Base-by-base conservation (phyloP, 805 yeast species). In the Candida maris region DNA sequence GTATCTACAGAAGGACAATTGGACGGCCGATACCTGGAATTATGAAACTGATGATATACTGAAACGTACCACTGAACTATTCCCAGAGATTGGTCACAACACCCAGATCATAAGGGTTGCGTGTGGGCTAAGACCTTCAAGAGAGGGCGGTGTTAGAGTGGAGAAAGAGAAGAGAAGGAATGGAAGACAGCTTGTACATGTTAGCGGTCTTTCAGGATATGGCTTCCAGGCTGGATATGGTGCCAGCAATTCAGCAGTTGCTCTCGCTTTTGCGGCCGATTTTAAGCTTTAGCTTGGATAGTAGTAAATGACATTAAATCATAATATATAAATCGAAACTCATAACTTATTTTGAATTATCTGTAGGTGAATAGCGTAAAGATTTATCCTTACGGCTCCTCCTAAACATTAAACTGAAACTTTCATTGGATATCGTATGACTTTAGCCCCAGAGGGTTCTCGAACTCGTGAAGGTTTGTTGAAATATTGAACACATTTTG, bases 91-190 rank as follows among this genome's bases (percentile, higher is more conserved):
- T 27, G 63, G 60, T 12, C 32, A 44, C 57, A 63, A 53, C 16
- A 56, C 65, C 30, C 82, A 79, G 45, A 68, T 85, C 19, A 34
- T 82, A 8, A 70, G 85, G 35, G 79, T 75, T 26, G 84, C 74
- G 1, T 79, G 88, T 5, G 95, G 94, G 0, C 65, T 83, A 30
- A 71, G 95, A 45, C 95, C 95, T 5, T 68, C 80, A 25, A 71
- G 94, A 52, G 68, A 73, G 27, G 93, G 89, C 10, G 94, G 94
- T 4, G 78, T 74, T 5, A 67, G 94, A 35, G 73, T 85, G 28
- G 93, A 82, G 52, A 56, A 59, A 28, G 83, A 80, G 47, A 41
- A 37, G 4, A 59, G 62, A 10, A 63, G 58, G 8, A 64, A 61
- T 16, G 75, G 70, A 3, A 62, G 65, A 36, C 38, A 67, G 1